Base-by-base conservation (phyloP, 768 basidiomycete genomes). In the Gymnopilus junonius region DNA sequence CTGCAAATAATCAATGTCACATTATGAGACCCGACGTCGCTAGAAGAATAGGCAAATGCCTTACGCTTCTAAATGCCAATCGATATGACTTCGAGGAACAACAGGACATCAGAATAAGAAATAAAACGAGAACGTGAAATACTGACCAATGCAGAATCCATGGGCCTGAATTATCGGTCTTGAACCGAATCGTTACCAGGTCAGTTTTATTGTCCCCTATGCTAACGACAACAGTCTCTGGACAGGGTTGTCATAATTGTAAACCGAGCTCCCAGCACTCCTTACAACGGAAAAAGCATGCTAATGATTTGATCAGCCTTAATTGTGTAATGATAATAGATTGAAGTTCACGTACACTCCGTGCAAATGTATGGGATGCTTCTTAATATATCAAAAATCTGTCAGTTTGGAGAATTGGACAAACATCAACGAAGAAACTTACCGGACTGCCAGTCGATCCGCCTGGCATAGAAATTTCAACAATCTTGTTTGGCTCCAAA, bases 121-220 rank as follows among this genome's bases (percentile, higher is more conserved):
- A 2, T 2, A 40, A 51, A 55, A 20, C 46, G 23, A 62, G 12
- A 23, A 32, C 32, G 17, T 37, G 25, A 17, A 51, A 12, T n/a
- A 68, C 73, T 23, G 43, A 75, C 74, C 75, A 76, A 62, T 74
- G 74, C 45, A 77, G 59, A 42, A 77, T 70, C 81, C 86, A 87
- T 23, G 83, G 83, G 15, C 87, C 87, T 20, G 87, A 78, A 74
- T 89, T 91, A 71, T 91, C 86, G 1, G 89, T 85, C 21, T 71
- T 69, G 75, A 87, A 89, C 35, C 87, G 80, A 54, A 91, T 79
- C 12, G 82, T 83, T 25, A 83, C 80, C 31, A 78, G 76, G 64
- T 81, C 79, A 14, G 61, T 65, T 0, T 65, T 37, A 27, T 34
- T 32, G 20, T 25, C 11, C 17, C 78, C 77, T 27, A 70, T 71